Evolutionary conservation across 1,139 yeast species (phyloP).

Genomic region (Blastobotrys arbuscula): DNA sequence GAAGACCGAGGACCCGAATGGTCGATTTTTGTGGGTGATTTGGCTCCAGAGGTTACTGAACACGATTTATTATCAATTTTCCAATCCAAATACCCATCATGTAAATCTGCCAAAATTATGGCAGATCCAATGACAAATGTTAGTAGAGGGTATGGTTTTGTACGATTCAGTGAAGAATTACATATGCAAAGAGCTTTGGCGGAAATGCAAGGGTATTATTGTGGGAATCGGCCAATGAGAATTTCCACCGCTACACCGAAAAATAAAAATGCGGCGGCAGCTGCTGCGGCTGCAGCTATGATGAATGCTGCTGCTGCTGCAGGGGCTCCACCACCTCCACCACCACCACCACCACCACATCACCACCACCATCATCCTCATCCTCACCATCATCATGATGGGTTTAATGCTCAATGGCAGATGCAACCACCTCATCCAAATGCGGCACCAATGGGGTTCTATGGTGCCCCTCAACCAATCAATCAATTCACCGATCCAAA

Average conservation of each 20-base stretch:
- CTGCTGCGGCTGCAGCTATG: constrained; percentile 13
- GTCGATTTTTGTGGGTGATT: constrained; percentile 83
- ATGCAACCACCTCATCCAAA: constrained; percentile 16
- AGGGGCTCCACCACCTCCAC: neutral
- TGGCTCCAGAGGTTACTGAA: constrained; percentile 73
- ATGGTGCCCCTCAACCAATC: constrained; percentile 36
- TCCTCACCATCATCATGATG: too few species aligned
- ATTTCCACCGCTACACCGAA: constrained; percentile 73
- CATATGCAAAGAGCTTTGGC: constrained; percentile 68
- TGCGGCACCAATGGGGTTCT: constrained; percentile 30
- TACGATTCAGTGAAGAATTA: constrained; percentile 67
- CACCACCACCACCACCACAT: too few species aligned
- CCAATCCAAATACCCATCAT: constrained; percentile 64
- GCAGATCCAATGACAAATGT: constrained; percentile 67
- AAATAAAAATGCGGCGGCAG: constrained; percentile 36
- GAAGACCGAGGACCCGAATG: constrained; percentile 47
- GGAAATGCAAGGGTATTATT: constrained; percentile 76
- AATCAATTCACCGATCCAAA: constrained; percentile 65
- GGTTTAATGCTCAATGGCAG: too few species aligned
- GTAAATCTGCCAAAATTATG: constrained; percentile 85
- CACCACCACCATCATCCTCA: constrained; percentile 7
- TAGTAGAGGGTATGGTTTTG: constrained; percentile 88
- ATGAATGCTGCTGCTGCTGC: constrained; percentile 3
- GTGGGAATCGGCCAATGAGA: constrained; percentile 71
- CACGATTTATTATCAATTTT: constrained; percentile 61